Base-by-base conservation (phyloP, 139 green algal genomes). In the Ettlia oleoabundans region DNA sequence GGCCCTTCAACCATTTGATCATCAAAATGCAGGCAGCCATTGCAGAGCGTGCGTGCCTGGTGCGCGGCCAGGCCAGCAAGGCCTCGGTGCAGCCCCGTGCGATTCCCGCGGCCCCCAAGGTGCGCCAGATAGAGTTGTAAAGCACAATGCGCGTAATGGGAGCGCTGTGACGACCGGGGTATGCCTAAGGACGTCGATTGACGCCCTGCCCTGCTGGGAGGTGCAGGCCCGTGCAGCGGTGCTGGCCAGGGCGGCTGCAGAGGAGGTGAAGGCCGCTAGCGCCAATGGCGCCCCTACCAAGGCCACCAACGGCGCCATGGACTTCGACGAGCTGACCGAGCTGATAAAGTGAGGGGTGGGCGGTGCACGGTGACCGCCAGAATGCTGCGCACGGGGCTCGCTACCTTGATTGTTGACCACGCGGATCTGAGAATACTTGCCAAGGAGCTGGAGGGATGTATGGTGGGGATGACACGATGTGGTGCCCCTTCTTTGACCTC, bases 301-400 rank as follows among this genome's bases (percentile, higher is more conserved):
- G 79, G 30, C 55, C 41, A 67, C 86, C 51, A 93, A 90, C 10
- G n/a, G 62, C 73, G 86, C 87, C 24, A 69, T 97, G 75, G 90
- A 95, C 77, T 96, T 96, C 82, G 94, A 96, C 26, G 94, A 97
- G 86, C 86, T 97, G 65, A 93, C 90, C 8, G 92, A 96, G 65
- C 90, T 96, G 40, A 91, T 96, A 80, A 92, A 88, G 93, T 93
- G 71, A 52, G 82, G n/a, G n/a, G n/a, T n/a, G n/a, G n/a, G n/a
- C n/a, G n/a, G n/a, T n/a, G n/a, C 7, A 5, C 6, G 9, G 9
- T 33, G n/a, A 18, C 28, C 42, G 32, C 43, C 64, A 71, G 64
- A 71, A 71, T 71, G 4, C 2, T 42, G 7, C 10, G 24, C 2
- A 47, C 28, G 35, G 15, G 61, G 28, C n/a, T n/a, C n/a, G n/a